Evolutionary conservation across 2,329 filamentous ascomycete species (phyloP).

Genomic region (Plenodomus lindquistii): DNA sequence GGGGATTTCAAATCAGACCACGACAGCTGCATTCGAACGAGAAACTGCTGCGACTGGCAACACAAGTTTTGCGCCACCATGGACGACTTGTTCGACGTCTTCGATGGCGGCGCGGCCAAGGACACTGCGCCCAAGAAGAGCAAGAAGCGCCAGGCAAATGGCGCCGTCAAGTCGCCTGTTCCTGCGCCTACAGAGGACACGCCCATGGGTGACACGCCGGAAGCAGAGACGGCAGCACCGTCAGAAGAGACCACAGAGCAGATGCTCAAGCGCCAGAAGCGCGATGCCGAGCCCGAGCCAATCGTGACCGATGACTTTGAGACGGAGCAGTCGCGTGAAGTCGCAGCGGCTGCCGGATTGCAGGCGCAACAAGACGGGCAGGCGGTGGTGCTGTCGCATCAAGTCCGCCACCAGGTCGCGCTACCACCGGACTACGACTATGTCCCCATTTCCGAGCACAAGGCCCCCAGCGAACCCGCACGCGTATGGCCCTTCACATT

Average conservation of each 20-base stretch:
- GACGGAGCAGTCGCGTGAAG: slow-evolving; percentile 89
- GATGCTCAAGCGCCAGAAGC: slow-evolving; percentile 65
- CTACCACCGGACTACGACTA: slow-evolving; percentile 94
- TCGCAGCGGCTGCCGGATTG: slow-evolving; percentile 75
- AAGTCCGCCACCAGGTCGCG: slow-evolving; percentile 97
- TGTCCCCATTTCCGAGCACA: slow-evolving; percentile 91
- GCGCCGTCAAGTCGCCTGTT: slow-evolving; percentile 65
- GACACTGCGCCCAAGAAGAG: slow-evolving; percentile 53
- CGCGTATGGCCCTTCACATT: slow-evolving; percentile 85
- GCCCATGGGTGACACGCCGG: slow-evolving; percentile 50
- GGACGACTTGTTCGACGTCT: slow-evolving; percentile 53
- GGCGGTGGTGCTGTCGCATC: slow-evolving; percentile 85
- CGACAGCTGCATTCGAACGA: too few species aligned
- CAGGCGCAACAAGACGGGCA: slow-evolving; percentile 66
- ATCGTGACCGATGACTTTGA: slow-evolving; percentile 93
- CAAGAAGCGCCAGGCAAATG: slow-evolving; percentile 87
- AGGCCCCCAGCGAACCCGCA: slow-evolving; percentile 83
- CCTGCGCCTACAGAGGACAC: slow-evolving; percentile 37
- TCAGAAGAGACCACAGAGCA: slow-evolving; percentile 41
- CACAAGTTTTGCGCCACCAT: slow-evolving; percentile 28
- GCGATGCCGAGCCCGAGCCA: slow-evolving; percentile 69
- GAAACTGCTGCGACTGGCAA: not conserved
- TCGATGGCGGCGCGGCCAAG: slow-evolving; percentile 43
- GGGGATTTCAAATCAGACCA: too few species aligned
- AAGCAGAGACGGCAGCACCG: slow-evolving; percentile 31